Evolutionary conservation across 192 early-diverging fungal genomes (phyloP), one percentile per base, ranked within the genome.

Genomic region (Helicostylum pulchrum): DNA sequence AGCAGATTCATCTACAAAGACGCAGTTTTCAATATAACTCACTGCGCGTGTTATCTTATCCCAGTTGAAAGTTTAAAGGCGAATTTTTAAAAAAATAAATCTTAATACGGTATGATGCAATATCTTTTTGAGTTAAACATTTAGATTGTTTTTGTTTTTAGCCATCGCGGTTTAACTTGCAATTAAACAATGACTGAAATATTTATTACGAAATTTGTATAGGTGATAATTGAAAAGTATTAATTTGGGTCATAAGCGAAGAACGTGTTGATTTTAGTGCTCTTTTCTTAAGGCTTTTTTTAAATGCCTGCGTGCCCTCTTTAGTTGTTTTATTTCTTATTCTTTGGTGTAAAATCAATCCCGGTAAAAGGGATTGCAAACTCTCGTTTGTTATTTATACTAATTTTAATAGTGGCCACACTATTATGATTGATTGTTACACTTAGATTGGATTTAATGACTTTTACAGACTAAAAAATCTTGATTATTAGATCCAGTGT

Each of bases 1-100:
- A 20, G 62, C 63, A 26, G 66, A 57, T 56, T 74, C 72, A 56
- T 74, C 66, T 23, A 68, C 58, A 61, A 65, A 68, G 31, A 68
- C 30, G 45, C 59, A 65, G 58, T 62, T 66, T 39, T 17, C 17
- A 15, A 57, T 34, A 57, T 57, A 57, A 39, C 14, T 43, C 55
- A 57, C 45, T 47, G 45, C 45, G 45, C 12, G 45, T 47, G n/a
- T 36, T 47, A 47, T 47, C 45, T 47, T 47, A 47, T 47, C 45
- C 45, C 45, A 47, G 45, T 47, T 47, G 45, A 47, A 47, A 47
- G 45, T n/a, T 47, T 47, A 47, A 47, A 47, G 45, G 45, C 45
- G 45, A 47, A 47, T 47, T 47, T 47, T 47, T 47, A 47, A 47
- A 47, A 47, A 47, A 47, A 47, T 47, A 47, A 47, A 47, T 8